These are phyloP conservation scores for Trichoderma sp. DNA, from an alignment of 2,329 filamentous ascomycete species.

Conservation along the genomic window DNA sequence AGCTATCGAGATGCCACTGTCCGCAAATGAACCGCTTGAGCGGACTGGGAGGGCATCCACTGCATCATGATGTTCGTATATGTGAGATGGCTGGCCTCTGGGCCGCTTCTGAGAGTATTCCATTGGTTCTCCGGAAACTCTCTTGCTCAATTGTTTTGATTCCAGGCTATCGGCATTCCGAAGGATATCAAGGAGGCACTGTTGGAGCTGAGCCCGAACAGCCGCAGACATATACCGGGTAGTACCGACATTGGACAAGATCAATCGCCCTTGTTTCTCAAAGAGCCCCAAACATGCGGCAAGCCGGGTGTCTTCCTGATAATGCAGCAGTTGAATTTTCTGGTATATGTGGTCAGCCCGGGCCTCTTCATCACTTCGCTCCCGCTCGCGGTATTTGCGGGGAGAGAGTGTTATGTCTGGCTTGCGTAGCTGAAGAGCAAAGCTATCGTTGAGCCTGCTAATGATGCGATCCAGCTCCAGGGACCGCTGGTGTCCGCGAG, in stretches of 20 bases:
- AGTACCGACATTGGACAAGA: background rate
- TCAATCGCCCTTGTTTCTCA: slow-evolving; percentile 8
- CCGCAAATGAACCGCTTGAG: background rate
- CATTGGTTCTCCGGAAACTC: slow-evolving; percentile 25
- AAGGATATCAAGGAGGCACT: slow-evolving; percentile 26
- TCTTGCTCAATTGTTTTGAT: slow-evolving; percentile 23
- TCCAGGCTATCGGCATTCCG: background rate
- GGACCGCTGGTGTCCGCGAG: background rate
- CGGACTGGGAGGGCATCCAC: slow-evolving; percentile 22
- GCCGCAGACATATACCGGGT: too few relatives aligned
- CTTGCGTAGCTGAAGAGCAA: slow-evolving; percentile 26
- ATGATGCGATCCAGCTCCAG: slow-evolving; percentile 26
- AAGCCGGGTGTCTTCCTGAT: slow-evolving; percentile 21
- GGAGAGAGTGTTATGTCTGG: slow-evolving; percentile 28
- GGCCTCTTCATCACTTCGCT: slow-evolving; percentile 25
- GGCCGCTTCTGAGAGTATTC: slow-evolving; percentile 19
- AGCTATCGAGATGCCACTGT: background rate
- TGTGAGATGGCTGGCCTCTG: background rate
- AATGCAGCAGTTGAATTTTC: slow-evolving; percentile 25
- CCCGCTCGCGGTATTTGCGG: slow-evolving; percentile 24
- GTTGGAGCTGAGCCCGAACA: slow-evolving; percentile 28
- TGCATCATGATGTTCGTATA: background rate
- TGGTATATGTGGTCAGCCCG: slow-evolving; percentile 26
- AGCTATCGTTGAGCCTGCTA: slow-evolving; percentile 28
- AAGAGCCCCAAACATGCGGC: slow-evolving; percentile 27